phyloP scores from a whole-genome alignment of 345 rosid genomes.

The Populus ilicifolia region DNA sequence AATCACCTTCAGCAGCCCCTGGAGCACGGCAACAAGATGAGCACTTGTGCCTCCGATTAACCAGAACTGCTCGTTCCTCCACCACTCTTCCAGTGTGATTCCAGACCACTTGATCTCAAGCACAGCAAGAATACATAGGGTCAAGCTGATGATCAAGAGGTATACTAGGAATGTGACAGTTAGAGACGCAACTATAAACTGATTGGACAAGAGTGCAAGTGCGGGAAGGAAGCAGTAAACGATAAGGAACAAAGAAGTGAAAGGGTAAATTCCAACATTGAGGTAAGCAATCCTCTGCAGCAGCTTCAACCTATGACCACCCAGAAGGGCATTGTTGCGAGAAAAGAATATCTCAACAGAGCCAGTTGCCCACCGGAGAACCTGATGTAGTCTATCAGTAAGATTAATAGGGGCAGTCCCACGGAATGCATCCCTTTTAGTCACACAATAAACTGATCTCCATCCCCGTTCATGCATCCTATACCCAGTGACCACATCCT shows the following conservation, averaged over 20 bases:
- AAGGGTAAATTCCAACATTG: conserved; percentile 78
- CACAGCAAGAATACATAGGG: conserved; percentile 58
- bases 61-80: conserved; percentile 95
- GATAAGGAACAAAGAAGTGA: conserved; percentile 72
- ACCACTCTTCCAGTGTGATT: conserved; percentile 72
- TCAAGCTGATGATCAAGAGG: conserved; percentile 54
- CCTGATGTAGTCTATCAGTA: conserved; percentile 81
- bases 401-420: conserved; percentile 74
- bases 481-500: conserved; percentile 78
- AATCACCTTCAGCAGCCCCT: conserved; percentile 71
- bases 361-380: conserved; percentile 84
- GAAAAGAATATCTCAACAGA: conserved; percentile 91
- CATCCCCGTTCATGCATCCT: conserved; percentile 87
- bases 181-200: conserved; percentile 60
- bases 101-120: conserved; percentile 88
- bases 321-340: conserved; percentile 64
- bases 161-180: conserved; percentile 50
- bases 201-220: conserved; percentile 59
- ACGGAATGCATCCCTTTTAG: conserved; percentile 71
- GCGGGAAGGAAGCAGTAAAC: conserved; percentile 89
- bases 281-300: conserved; percentile 79
- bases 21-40: conserved; percentile 74
- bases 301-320: conserved; percentile 49
- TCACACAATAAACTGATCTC: conserved; percentile 71
- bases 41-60: conserved; percentile 88